Conservation (phyloP, 352 stramenopile species). For the Halophytophthora batemanensis region DNA sequence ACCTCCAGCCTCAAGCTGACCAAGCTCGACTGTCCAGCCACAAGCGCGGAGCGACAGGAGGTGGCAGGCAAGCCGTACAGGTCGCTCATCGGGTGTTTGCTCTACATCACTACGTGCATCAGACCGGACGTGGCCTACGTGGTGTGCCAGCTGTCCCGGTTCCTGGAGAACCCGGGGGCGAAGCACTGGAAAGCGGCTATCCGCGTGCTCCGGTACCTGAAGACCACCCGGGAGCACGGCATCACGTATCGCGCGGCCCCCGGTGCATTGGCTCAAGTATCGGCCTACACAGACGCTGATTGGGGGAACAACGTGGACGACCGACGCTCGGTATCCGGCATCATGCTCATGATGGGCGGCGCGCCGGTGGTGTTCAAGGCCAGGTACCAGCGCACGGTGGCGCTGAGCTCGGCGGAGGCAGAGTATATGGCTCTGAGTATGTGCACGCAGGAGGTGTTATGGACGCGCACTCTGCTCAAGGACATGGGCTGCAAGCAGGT, state of each 20-base stretch:
- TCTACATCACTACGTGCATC: slow-evolving; percentile 22
- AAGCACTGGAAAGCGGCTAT: slow-evolving; percentile 24
- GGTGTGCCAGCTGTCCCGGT: slow-evolving; percentile 17
- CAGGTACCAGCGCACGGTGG: slow-evolving; percentile 17
- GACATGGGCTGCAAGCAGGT: slow-evolving; percentile 5
- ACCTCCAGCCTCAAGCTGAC: too few relatives aligned
- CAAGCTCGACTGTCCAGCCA: too few relatives aligned
- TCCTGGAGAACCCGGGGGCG: slow-evolving; percentile 13
- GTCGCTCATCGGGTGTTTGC: slow-evolving; percentile 15
- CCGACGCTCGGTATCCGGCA: slow-evolving; percentile 11
- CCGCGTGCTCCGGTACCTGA: slow-evolving; percentile 22
- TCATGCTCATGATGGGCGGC: slow-evolving; percentile 13
- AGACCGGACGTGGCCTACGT: slow-evolving; percentile 22
- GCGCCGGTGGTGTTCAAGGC: slow-evolving; percentile 21
- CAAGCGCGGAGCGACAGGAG: too few relatives aligned
- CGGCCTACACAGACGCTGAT: slow-evolving; percentile 16
- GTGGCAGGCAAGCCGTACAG: too few relatives aligned
- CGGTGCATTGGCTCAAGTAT: not conserved
- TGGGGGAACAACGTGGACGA: slow-evolving; percentile 10
- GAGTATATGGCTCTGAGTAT: slow-evolving; percentile 21
- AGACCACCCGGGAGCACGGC: slow-evolving; percentile 9
- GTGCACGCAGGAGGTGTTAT: slow-evolving; percentile 14
- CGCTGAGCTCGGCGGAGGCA: slow-evolving; percentile 14
- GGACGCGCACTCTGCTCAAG: slow-evolving; percentile 8
- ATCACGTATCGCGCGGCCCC: slow-evolving; percentile 10